phyloP scores from a whole-genome alignment of 2,329 filamentous ascomycete genomes.

The Alternaria gaisen region DNA sequence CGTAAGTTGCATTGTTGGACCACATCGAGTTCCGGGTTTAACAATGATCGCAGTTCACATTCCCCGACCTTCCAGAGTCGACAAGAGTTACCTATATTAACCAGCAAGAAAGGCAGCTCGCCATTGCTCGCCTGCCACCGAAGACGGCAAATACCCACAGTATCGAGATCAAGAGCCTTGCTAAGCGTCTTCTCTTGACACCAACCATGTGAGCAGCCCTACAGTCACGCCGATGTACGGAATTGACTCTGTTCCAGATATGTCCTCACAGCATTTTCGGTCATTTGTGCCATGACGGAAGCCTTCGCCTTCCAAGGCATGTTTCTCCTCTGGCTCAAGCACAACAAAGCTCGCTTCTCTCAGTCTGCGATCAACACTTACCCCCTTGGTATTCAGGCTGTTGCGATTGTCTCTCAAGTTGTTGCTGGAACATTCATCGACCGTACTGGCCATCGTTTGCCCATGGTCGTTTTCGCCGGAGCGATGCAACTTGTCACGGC shows the following conservation, averaged over 20 bases:
- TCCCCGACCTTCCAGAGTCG: conserved; percentile 34
- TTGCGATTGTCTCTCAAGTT: conserved; percentile 61
- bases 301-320: conserved; percentile 39
- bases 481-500: conserved; percentile 45
- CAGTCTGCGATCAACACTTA: conserved; percentile 65
- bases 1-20: conserved; percentile 8
- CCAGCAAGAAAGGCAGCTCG: conserved; percentile 27
- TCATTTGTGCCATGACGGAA: conserved; percentile 46
- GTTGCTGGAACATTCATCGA: conserved; percentile 49
- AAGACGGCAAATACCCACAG: conserved; percentile 32
- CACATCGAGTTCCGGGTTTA: not conserved
- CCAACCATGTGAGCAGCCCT: conserved; percentile 22
- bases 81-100: conserved; percentile 23
- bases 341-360: conserved; percentile 30
- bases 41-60: conserved; percentile 22
- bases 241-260: conserved; percentile 38
- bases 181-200: conserved; percentile 24
- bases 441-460: conserved; percentile 41
- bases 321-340: conserved; percentile 32
- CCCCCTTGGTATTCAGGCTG: conserved; percentile 64
- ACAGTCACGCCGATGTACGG: not conserved
- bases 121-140: conserved; percentile 29
- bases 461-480: conserved; percentile 45
- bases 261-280: conserved; percentile 50
- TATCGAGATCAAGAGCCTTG: conserved; percentile 27